Base-by-base conservation (phyloP, 768 basidiomycete species). In the Suillus alpinus region DNA sequence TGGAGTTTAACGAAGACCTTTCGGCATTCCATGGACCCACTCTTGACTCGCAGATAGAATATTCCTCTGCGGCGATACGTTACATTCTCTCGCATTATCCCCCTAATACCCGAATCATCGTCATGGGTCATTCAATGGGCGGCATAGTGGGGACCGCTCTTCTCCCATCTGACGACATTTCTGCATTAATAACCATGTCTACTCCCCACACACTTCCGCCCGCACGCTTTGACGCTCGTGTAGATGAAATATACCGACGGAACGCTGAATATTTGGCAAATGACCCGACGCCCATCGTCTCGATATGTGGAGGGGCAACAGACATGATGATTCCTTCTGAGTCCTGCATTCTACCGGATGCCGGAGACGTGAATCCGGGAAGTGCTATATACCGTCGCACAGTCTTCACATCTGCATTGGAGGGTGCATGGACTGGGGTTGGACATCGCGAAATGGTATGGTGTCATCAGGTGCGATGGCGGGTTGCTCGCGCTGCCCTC, bases 61-160 rank as follows among this genome's bases (percentile, higher is more conserved):
- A 94, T 74, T 81, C 92, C 13, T 76, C 83, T 37, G 77, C 80
- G 46, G 88, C 89, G 14, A 85, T 97, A 60, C 73, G 78, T 8
- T 92, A 91, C 68, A 90, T 98, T 63, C 83, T 95, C 41, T 87
- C 89, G 0, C 77, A 86, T 31, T 97, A 98, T 71, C 83, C 85
- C 2, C 62, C 76, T 14, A 70, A 81, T 57, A 87, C 91, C 3
- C 67, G 76, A 39, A 84, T 98, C 58, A 83, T 90, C 51, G 69
- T 98, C 60, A 77, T 98, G 72, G 97, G 91, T 2, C 96, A 98
- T 71, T 98, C 95, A 12, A 99, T 99, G 97, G 97, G 97, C 26
- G 97, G 97, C 10, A 77, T 96, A 51, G 94, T 96, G 5, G 94
- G 92, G 9, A 86, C 87, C 0, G 86, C 91, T 6, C 79, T 95